Conservation (phyloP, 768 basidiomycete species). For the Tricholoma flavovirens region DNA sequence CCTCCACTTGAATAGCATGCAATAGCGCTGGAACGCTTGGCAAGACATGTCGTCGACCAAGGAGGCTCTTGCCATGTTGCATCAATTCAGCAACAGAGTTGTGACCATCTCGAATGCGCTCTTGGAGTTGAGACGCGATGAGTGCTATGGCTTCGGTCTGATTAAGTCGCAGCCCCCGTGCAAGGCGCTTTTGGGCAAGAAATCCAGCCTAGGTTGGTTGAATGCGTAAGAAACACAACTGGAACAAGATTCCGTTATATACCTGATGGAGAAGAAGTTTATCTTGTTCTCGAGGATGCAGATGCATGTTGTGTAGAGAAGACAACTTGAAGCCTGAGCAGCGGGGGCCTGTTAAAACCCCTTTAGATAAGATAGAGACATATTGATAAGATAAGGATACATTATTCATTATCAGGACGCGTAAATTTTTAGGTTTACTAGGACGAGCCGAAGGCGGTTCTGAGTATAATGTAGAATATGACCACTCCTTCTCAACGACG, state of each 20-base stretch:
- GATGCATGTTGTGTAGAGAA: constrained; percentile 41
- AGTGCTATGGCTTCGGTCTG: constrained; percentile 83
- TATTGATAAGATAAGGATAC: constrained; percentile 7
- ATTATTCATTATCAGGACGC: too few relatives aligned
- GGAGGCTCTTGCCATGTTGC: constrained; percentile 83
- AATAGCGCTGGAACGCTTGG: constrained; percentile 70
- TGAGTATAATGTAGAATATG: neutral
- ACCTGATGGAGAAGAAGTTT: constrained; percentile 74
- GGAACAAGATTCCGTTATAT: constrained; percentile 1
- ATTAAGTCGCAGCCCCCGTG: constrained; percentile 87
- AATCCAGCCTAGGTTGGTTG: constrained; percentile 56
- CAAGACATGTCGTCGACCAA: constrained; percentile 87
- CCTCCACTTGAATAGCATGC: constrained; percentile 91
- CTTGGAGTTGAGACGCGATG: constrained; percentile 89
- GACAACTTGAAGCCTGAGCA: neutral
- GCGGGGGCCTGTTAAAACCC: neutral
- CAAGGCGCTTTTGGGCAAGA: constrained; percentile 91
- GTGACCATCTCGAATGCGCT: constrained; percentile 86
- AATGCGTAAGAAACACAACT: neutral
- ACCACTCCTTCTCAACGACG: neutral
- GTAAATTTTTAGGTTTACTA: too few relatives aligned
- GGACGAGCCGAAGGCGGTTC: neutral
- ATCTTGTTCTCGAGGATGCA: constrained; percentile 70
- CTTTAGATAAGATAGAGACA: constrained; percentile 9
- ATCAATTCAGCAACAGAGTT: constrained; percentile 88